Evolutionary conservation across 331 rosid species (phyloP).

Genomic region (Malus hybrid): DNA sequence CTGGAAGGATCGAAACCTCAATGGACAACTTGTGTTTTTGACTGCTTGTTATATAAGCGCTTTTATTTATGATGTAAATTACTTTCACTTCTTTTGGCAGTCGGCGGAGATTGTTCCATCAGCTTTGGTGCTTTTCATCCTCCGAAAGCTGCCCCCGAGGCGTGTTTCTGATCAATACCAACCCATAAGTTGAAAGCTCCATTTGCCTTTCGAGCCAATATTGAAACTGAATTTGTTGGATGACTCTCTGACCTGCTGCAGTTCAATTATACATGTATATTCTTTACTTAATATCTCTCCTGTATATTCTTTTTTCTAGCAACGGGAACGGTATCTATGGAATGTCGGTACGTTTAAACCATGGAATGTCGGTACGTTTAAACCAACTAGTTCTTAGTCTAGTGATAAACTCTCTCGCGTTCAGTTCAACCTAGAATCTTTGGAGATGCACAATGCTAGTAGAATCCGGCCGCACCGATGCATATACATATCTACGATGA

Average conservation of each 20-base stretch:
- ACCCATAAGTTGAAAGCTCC: slow-evolving; percentile 35
- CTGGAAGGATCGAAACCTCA: not conserved
- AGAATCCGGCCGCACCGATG: not conserved
- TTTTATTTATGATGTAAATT: not conserved
- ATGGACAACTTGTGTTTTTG: not conserved
- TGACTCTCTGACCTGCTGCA: not conserved
- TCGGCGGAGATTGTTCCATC: slow-evolving; percentile 60
- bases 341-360: not conserved
- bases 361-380: too few relatives aligned
- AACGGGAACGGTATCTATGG: not conserved
- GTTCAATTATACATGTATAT: not conserved
- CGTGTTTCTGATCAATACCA: slow-evolving; percentile 53
- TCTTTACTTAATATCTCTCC: not conserved
- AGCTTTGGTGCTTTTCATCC: slow-evolving; percentile 52
- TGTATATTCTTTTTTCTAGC: not conserved
- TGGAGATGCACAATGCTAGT: not conserved
- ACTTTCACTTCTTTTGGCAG: slow-evolving; percentile 8
- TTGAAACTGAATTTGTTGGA: not conserved
- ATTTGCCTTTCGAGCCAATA: not conserved
- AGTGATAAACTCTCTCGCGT: too few relatives aligned
- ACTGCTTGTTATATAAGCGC: not conserved
- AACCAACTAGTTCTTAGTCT: not conserved
- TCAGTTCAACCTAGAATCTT: not conserved
- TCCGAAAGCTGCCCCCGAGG: slow-evolving; percentile 56
- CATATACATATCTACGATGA: too few relatives aligned